Base-by-base conservation (phyloP, 2,329 filamentous ascomycete species). In the Ascocoryne sarcoides region DNA sequence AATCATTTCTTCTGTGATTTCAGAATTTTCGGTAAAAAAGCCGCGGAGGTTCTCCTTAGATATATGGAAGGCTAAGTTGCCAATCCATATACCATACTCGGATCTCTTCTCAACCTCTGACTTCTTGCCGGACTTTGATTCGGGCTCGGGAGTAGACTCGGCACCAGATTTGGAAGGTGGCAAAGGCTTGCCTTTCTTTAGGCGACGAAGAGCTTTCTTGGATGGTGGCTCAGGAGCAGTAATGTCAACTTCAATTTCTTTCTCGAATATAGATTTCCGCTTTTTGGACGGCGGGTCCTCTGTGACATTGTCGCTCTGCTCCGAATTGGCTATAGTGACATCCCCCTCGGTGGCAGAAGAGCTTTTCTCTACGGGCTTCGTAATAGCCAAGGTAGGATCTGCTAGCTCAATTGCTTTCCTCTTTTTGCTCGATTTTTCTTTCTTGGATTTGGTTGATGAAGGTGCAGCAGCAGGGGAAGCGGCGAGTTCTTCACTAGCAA, bases 81-180 rank as follows among this genome's bases (percentile, higher is more conserved):
- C 92, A 53, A 98, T 85, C 92, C 92, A 98, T 50, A 98, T 77
- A 47, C 88, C 86, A 62, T 87, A 79, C 14, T 84, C 79, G 8
- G 87, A 92, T 44, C 86, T 81, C 52, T 69, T 65, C 50, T 73
- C 69, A 39, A 71, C 67, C 37, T 57, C 60, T 4, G 54, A 55
- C 32, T 64, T 63, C 58, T 61, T 44, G 16, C 19, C 36, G 15
- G 34, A 55, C 52, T 46, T 67, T 55, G 61, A 57, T 38, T 66
- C 62, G 4, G 58, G 56, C 41, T 68, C 65, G 9, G 57, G 52
- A 18, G 54, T 52, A 18, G 51, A 33, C 62, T 65, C 52, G 41
- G 63, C 65, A 26, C 56, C 57, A 5, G 65, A 60, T 37, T 69
- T 69, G 5, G 62, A 56, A 2, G 72, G 48, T 16, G 56, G 70